These are phyloP conservation scores for Pleurotus ostreatus DNA, from an alignment of 768 basidiomycete species.

Conservation along the genomic window DNA sequence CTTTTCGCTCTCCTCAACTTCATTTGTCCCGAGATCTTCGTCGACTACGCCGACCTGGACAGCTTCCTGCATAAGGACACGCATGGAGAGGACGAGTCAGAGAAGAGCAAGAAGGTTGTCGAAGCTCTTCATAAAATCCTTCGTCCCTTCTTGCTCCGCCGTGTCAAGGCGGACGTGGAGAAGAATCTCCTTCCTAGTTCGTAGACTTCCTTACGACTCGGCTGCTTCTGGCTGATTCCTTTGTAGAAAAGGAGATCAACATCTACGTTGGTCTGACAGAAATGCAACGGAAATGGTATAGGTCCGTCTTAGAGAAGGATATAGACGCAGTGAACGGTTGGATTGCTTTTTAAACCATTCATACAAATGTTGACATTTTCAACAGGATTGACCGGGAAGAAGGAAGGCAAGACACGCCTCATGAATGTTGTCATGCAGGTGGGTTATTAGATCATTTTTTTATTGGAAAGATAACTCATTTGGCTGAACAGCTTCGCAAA, in stretches of 20 bases:
- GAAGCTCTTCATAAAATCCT: conserved; percentile 97
- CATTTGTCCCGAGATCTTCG: conserved; percentile 95
- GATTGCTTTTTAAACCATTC: not conserved
- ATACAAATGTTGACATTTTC: not conserved
- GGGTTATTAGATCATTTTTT: conserved; percentile 7
- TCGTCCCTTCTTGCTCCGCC: conserved; percentile 87
- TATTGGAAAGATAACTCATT: not conserved
- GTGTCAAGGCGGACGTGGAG: conserved; percentile 97
- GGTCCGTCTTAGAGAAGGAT: conserved; percentile 93
- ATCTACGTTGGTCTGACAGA: conserved; percentile 96
- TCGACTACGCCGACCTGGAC: conserved; percentile 87
- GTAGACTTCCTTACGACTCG: conserved; percentile 15
- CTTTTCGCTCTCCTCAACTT: conserved; percentile 91
- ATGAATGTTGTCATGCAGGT: conserved; percentile 99
- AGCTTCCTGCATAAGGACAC: conserved; percentile 91
- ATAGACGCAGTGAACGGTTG: conserved; percentile 96
- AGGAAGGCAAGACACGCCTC: conserved; percentile 94
- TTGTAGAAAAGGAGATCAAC: conserved; percentile 93
- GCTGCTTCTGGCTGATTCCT: conserved; percentile 4
- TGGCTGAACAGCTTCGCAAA: conserved; percentile 56
- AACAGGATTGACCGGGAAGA: conserved; percentile 87
- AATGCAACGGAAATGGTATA: conserved; percentile 99
- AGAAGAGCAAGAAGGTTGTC: conserved; percentile 88
- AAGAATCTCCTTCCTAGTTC: conserved; percentile 89
- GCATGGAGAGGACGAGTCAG: conserved; percentile 57